A percentile compares a stretch with the other conserved stretches of the same genome.
These are phyloP conservation scores for Neurospora tetraspora DNA, from an alignment of 495 filamentous ascomycete genomes.

Conservation along the genomic window DNA sequence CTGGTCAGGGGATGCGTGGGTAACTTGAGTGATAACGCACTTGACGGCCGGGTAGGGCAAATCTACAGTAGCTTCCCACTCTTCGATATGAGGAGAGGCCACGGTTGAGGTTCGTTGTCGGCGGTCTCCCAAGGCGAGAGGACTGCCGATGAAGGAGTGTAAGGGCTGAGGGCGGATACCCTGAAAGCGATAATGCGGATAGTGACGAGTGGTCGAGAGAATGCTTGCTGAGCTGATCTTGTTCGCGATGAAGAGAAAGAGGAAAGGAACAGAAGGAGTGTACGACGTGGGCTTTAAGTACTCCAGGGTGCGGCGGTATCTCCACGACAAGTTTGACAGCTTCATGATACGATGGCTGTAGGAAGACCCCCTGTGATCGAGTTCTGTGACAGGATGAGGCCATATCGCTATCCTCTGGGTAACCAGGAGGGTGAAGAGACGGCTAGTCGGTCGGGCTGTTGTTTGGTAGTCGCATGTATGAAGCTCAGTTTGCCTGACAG, in stretches of 20 bases:
- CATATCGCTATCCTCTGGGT: neutral
- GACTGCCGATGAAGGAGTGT: neutral
- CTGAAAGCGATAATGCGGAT: neutral
- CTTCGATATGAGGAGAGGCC: neutral
- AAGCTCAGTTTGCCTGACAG: neutral
- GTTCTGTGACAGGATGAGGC: neutral
- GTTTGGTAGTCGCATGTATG: neutral
- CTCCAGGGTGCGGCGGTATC: neutral
- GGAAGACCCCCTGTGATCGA: neutral
- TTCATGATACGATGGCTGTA: neutral
- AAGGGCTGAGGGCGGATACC: neutral
- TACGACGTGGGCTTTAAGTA: neutral
- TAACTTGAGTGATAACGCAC: slow-evolving; percentile 8
- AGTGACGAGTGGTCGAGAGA: neutral
- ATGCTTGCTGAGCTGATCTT: neutral
- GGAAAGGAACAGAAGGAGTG: neutral
- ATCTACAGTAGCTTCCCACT: neutral
- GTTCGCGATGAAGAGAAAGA: neutral
- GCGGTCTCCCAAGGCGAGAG: neutral
- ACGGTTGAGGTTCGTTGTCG: neutral
- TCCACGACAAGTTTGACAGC: neutral
- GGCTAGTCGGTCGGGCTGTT: neutral
- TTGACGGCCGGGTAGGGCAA: slow-evolving; percentile 22
- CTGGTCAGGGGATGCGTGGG: neutral
- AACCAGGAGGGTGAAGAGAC: neutral